Evolutionary conservation across 768 basidiomycete genomes (phyloP).

Genomic region (Gymnopilus dilepis): DNA sequence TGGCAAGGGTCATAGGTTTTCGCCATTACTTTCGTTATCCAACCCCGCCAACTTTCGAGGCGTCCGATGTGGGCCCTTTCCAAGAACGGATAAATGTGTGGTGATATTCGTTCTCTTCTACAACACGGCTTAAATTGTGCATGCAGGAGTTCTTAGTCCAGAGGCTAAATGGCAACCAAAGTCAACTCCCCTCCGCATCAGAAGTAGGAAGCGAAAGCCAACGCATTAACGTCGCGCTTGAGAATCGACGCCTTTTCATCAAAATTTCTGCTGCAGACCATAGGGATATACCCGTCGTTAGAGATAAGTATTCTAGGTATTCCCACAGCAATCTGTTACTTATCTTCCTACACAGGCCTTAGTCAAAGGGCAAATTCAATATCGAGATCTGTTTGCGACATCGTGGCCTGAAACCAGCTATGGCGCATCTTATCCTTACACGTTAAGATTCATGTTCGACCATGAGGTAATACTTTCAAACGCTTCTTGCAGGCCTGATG

Average conservation of each 20-base stretch:
- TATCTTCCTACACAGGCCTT: slow-evolving; percentile 49
- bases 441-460: slow-evolving; percentile 93
- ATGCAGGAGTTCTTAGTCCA: too few relatives aligned
- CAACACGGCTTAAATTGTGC: too few relatives aligned
- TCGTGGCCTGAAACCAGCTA: slow-evolving; percentile 68
- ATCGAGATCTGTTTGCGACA: slow-evolving; percentile 56
- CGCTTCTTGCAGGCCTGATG: not conserved
- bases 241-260: slow-evolving; percentile 73
- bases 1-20: slow-evolving; percentile 81
- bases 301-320: slow-evolving; percentile 65
- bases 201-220: not conserved
- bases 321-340: too few relatives aligned
- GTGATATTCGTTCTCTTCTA: slow-evolving; percentile 26
- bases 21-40: slow-evolving; percentile 90
- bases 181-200: too few relatives aligned
- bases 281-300: slow-evolving; percentile 71
- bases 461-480: slow-evolving; percentile 59
- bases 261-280: slow-evolving; percentile 77
- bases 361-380: slow-evolving; percentile 71
- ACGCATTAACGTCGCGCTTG: slow-evolving; percentile 53
- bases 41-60: slow-evolving; percentile 75
- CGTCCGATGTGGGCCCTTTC: slow-evolving; percentile 68
- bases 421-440: slow-evolving; percentile 88
- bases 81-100: slow-evolving; percentile 71
- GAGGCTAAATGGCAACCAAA: too few relatives aligned